Base-by-base conservation (phyloP, 192 early-diverging fungal species). In the Entophlyctis luteolus region DNA sequence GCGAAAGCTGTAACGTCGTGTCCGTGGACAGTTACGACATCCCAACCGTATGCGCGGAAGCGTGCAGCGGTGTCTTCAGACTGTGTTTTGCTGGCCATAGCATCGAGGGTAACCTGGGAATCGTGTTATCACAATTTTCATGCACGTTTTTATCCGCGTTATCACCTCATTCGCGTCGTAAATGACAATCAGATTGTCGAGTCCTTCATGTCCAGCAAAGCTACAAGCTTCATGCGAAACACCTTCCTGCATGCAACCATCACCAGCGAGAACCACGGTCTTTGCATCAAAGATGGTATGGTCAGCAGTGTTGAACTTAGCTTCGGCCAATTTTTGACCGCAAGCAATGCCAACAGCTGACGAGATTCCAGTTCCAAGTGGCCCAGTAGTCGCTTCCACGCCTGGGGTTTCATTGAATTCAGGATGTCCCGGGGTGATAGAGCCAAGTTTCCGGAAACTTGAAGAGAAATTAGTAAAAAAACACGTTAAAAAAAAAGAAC, bases 201-300 rank as follows among this genome's bases (percentile, higher is more conserved):
- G 83, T 79, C 95, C 75, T 69, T 91, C 77, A 57, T 96, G 92
- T 18, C 58, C 96, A 32, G 96, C 96, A 36, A 99, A 83, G 25
- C 93, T 93, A 52, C 81, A 81, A 27, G 96, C 90, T 76, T 98
- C 96, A 23, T 90, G 85, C 28, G 90, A 79, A 39, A 99, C 90
- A 84, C 96, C 96, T 78, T 99, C 96, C 79, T 99, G 96, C 55
- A 99, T 73, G 81, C 96, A 99, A 55, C 96, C 96, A 74, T 99
- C 96, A 63, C 96, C 96, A 31, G 84, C 65, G 62, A 99, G 87
- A 28, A 83, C 77, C 45, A 86, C 96, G 29, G 90, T 91, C 65
- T 88, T 75, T 84, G 95, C 95, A 76, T 90, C 84, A 66, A 99
- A 83, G 8, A 99, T 71, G 20, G 84, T 83, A 81, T 83, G 96